Percentiles rank a stretch among this genome's conserved stretches.
These are phyloP conservation scores for Kalmusia sp. DNA, from an alignment of 2,329 filamentous ascomycete species.

Conservation along the genomic window DNA sequence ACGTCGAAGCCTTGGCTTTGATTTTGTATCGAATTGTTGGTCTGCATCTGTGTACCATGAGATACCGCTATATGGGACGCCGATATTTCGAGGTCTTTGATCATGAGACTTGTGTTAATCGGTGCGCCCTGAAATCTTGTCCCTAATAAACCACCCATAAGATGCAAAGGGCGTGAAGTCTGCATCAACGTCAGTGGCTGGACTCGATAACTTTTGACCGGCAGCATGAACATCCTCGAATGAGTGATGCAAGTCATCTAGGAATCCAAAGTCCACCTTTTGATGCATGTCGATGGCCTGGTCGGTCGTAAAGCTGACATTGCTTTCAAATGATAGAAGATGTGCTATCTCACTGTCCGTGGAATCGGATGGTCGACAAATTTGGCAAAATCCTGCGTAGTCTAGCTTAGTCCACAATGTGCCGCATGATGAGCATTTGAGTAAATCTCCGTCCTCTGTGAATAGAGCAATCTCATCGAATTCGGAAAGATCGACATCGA, in stretches of 20 bases:
- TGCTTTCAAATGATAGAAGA: conserved; percentile 1
- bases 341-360: neutral
- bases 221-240: too few relatives aligned
- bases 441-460: conserved; percentile 17
- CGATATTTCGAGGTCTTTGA: too few relatives aligned
- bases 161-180: too few relatives aligned
- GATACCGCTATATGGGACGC: too few relatives aligned
- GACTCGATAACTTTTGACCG: too few relatives aligned
- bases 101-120: too few relatives aligned
- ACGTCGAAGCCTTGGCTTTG: too few relatives aligned
- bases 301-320: neutral
- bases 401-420: conserved; percentile 17
- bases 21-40: too few relatives aligned
- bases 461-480: conserved; percentile 16
- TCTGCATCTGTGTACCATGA: too few relatives aligned
- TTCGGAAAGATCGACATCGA: conserved; percentile 22
- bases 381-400: conserved; percentile 6
- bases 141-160: too few relatives aligned
- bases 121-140: too few relatives aligned
- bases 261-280: neutral
- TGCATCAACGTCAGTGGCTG: too few relatives aligned
- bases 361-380: conserved; percentile 1
- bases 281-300: neutral
- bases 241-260: neutral
- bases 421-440: conserved; percentile 20